Conservation (phyloP, 139 green algal species). For the Eudorina sp. region DNA sequence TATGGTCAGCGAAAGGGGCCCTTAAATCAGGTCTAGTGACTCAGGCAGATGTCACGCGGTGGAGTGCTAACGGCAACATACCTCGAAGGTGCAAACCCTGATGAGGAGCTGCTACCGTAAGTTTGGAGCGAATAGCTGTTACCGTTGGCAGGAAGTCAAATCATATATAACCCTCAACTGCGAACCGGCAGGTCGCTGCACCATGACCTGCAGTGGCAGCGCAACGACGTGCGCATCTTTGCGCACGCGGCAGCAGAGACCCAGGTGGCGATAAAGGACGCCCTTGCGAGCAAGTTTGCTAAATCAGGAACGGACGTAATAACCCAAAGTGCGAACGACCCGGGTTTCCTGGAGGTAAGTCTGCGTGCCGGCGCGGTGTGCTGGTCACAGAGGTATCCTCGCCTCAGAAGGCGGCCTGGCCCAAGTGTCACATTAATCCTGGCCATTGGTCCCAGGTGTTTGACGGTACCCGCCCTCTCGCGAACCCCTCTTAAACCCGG, state of each 20-base stretch:
- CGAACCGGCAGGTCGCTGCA: conserved; percentile 17
- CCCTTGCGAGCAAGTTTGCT: conserved; percentile 21
- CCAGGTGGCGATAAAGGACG: conserved; percentile 48
- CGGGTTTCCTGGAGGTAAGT: conserved; percentile 60
- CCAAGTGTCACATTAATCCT: too few species aligned
- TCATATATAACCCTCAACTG: not conserved
- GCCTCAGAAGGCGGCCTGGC: too few species aligned
- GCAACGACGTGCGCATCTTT: conserved; percentile 55
- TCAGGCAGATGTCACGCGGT: conserved; percentile 13
- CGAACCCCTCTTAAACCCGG: too few species aligned
- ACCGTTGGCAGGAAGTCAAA: too few species aligned
- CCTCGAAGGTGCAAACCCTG: not conserved
- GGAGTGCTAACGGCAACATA: conserved; percentile 1
- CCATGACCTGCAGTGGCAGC: conserved; percentile 40
- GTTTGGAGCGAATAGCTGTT: too few species aligned
- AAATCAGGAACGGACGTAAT: not conserved
- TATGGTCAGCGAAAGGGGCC: too few species aligned
- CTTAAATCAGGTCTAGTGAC: too few species aligned
- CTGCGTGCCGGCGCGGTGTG: too few species aligned
- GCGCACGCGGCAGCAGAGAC: conserved; percentile 60
- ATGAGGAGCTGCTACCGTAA: conserved; percentile 26
- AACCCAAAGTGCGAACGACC: conserved; percentile 26
- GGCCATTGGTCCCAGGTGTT: too few species aligned
- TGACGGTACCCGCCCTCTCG: too few species aligned
- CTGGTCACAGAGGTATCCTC: too few species aligned